Percentiles rank a stretch among this genome's conserved stretches.
These are phyloP conservation scores for Aspergillus sp. DNA, from an alignment of 2,329 filamentous ascomycete genomes.

Conservation along the genomic window DNA sequence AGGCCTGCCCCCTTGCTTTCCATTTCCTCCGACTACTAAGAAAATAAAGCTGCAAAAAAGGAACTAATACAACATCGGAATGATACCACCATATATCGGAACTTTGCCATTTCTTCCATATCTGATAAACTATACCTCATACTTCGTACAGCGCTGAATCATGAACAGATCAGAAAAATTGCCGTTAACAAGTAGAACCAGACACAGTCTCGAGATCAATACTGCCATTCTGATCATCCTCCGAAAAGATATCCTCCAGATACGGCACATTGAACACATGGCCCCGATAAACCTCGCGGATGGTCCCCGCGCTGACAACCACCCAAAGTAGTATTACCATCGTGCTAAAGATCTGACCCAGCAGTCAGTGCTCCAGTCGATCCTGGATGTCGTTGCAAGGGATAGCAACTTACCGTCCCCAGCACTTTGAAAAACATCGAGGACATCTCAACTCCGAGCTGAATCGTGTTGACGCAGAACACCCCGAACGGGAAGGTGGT, in stretches of 20 bases:
- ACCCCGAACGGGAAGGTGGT: constrained; percentile 59
- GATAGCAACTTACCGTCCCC: constrained; percentile 42
- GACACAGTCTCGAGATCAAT: background rate
- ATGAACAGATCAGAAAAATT: background rate
- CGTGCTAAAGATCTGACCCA: background rate
- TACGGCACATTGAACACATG: background rate
- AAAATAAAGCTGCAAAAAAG: too few species aligned
- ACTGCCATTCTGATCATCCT: background rate
- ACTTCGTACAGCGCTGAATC: background rate
- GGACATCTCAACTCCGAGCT: constrained; percentile 49
- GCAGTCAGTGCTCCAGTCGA: background rate
- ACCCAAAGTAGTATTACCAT: background rate
- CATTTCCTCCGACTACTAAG: too few species aligned
- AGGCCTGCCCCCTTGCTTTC: too few species aligned
- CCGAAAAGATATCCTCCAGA: background rate
- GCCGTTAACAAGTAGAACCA: background rate
- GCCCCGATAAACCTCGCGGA: background rate
- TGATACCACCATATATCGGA: too few species aligned
- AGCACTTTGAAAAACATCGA: constrained; percentile 56
- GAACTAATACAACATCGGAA: too few species aligned
- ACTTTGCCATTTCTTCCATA: too few species aligned
- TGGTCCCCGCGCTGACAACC: background rate
- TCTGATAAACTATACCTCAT: background rate
- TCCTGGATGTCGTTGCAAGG: background rate
- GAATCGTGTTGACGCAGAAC: constrained; percentile 46